Percentiles rank a stretch among this genome's conserved stretches.
Conservation (phyloP, 768 basidiomycete species). For the Gloeophyllum trabeum region DNA sequence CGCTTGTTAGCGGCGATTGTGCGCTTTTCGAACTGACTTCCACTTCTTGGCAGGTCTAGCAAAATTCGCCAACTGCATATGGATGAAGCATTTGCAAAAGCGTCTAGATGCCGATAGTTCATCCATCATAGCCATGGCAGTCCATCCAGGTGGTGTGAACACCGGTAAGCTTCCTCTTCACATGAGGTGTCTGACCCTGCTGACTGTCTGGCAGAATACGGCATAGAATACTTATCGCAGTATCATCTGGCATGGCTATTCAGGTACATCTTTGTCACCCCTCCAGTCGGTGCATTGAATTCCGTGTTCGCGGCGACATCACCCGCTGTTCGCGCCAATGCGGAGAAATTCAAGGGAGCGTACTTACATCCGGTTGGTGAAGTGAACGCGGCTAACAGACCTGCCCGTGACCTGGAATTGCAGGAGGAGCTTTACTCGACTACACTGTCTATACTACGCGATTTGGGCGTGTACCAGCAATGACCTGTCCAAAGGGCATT, state of each 20-base stretch:
- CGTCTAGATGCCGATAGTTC: conserved; percentile 24
- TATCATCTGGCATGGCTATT: conserved; percentile 13
- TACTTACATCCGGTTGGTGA: conserved; percentile 25
- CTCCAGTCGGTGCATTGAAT: conserved; percentile 23
- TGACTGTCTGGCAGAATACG: conserved; percentile 3
- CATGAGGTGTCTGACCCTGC: background rate
- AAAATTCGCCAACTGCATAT: conserved; percentile 42
- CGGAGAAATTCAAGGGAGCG: conserved; percentile 23
- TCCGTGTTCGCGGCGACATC: conserved; percentile 30
- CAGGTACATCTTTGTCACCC: conserved; percentile 15
- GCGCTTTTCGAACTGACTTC: background rate
- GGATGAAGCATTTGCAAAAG: conserved; percentile 36
- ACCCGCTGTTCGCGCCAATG: conserved; percentile 18
- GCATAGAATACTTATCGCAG: background rate
- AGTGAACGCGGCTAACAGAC: conserved; percentile 15
- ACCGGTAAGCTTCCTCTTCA: conserved; percentile 16
- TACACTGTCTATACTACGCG: conserved; percentile 20
- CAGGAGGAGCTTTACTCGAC: conserved; percentile 28
- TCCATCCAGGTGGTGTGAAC: conserved; percentile 30
- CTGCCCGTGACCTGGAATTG: conserved; percentile 19
- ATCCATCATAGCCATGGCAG: conserved; percentile 26
- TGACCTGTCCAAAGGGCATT: too few species aligned
- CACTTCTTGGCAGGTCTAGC: conserved; percentile 24
- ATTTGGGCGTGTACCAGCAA: conserved; percentile 17
- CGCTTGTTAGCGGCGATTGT: background rate